A percentile compares a stretch with the other conserved stretches of the same genome.
phyloP scores from a whole-genome alignment of 805 yeast genomes.

The Spencermartinsiella europaea region DNA sequence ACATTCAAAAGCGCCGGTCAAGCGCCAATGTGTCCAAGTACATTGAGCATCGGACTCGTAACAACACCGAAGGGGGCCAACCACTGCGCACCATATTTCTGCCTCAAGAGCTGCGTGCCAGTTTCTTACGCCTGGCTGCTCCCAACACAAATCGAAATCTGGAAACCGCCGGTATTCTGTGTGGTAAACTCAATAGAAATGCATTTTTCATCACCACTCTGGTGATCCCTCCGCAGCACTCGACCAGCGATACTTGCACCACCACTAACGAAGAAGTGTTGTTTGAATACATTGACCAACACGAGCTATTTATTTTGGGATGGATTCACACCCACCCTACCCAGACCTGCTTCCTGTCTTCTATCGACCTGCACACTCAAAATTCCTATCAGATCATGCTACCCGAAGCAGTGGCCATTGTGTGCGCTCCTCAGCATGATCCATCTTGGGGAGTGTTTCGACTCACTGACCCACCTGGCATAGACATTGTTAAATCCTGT shows the following conservation, averaged over 20 bases:
- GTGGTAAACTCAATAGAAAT: constrained; percentile 56
- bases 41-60: constrained; percentile 24
- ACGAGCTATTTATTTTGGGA: constrained; percentile 59
- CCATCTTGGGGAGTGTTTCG: constrained; percentile 55
- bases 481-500: constrained; percentile 51
- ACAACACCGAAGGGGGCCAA: constrained; percentile 51
- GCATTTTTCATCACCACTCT: constrained; percentile 61
- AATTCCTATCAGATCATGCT: constrained; percentile 64
- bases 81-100: constrained; percentile 49
- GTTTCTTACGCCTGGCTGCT: constrained; percentile 44
- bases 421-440: constrained; percentile 49
- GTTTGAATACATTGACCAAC: constrained; percentile 49
- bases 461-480: constrained; percentile 61
- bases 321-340: constrained; percentile 77
- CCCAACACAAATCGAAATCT: constrained; percentile 46
- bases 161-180: constrained; percentile 64
- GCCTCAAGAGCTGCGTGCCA: constrained; percentile 40
- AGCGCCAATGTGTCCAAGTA: not conserved
- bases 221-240: constrained; percentile 57
- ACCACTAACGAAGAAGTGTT: constrained; percentile 56
- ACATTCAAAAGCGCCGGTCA: not conserved
- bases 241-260: constrained; percentile 57
- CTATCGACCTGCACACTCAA: constrained; percentile 65
- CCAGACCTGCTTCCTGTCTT: constrained; percentile 62
- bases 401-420: constrained; percentile 64